phyloP scores from a whole-genome alignment of 345 rosid species.

The Syzygium aqueum region DNA sequence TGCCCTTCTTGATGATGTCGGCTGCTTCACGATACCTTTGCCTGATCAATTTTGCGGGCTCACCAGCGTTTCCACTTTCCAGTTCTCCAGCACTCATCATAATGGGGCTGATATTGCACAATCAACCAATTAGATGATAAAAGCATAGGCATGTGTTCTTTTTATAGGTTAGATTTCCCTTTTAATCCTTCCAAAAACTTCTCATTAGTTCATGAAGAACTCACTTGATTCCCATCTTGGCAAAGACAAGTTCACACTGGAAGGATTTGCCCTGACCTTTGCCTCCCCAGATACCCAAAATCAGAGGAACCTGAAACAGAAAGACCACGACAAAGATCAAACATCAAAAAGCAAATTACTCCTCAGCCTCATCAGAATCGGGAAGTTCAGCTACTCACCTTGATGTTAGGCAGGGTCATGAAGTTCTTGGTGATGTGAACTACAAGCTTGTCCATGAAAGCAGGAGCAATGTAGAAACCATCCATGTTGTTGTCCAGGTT shows the following conservation, averaged over 20 bases:
- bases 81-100: conserved; percentile 24
- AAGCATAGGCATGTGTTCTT: neutral
- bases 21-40: conserved; percentile 19
- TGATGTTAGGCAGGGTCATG: conserved; percentile 19
- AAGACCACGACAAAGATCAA: neutral
- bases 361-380: neutral
- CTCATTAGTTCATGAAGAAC: neutral
- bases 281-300: conserved; percentile 21
- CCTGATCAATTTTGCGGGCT: conserved; percentile 19
- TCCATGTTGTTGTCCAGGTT: conserved; percentile 20
- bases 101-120: conserved; percentile 7
- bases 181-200: neutral
- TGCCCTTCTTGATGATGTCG: conserved; percentile 17
- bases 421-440: conserved; percentile 20
- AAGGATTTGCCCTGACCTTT: conserved; percentile 21
- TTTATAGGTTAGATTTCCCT: neutral
- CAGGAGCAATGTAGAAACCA: conserved; percentile 19
- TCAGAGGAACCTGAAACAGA: conserved; percentile 9
- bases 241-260: conserved; percentile 18
- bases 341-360: neutral
- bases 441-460: conserved; percentile 21
- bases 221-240: conserved; percentile 19
- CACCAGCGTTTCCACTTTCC: conserved; percentile 19
- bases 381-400: neutral
- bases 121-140: neutral